Base-by-base conservation (phyloP, 2,329 filamentous ascomycete species). In the Aspergillus neoniger region DNA sequence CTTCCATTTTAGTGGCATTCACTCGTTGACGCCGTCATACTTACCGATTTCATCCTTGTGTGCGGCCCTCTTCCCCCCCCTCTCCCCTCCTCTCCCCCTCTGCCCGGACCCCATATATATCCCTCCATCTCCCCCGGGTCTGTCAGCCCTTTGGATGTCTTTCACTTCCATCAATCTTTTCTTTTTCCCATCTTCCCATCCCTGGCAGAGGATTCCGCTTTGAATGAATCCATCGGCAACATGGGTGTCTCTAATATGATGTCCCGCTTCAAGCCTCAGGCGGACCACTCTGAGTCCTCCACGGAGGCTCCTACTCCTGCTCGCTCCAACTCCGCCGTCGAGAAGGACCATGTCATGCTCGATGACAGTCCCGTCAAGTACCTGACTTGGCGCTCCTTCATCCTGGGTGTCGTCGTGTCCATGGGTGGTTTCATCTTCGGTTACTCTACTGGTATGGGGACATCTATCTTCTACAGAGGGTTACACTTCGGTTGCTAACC, bases 361-460 rank as follows among this genome's bases (percentile, higher is more conserved):
- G 76, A 80, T 64, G 76, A 80, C 44, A 76, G 76, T 50, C 78
- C 79, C 14, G 73, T 80, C 63, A 72, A 74, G 38, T 76, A 78
- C 51, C 59, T 81, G 55, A 81, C 79, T 59, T 74, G 74, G 70
- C 74, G 76, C 5, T 77, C 78, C 0, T 73, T 79, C 61, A 70
- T 78, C 60, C 75, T 81, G 62, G 78, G 78, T 52, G 53, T 81
- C 41, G 71, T 80, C 58, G 79, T 80, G 44, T 80, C 78, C 5
- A 81, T 81, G 76, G 79, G 79, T 64, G 79, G 79, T 62, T 77
- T 81, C 66, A 76, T 80, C 59, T 80, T 80, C 65, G 78, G 78
- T 64, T 80, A 80, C 66, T 72, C 76, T 19, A 79, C 76, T 62
- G 76, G 76, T 76, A 70, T 61, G 68, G 48, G 39, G 59, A 58